These are phyloP conservation scores for Cutaneotrichosporon dermatis DNA, from an alignment of 1,284 basidiomycete species.

Conservation along the genomic window DNA sequence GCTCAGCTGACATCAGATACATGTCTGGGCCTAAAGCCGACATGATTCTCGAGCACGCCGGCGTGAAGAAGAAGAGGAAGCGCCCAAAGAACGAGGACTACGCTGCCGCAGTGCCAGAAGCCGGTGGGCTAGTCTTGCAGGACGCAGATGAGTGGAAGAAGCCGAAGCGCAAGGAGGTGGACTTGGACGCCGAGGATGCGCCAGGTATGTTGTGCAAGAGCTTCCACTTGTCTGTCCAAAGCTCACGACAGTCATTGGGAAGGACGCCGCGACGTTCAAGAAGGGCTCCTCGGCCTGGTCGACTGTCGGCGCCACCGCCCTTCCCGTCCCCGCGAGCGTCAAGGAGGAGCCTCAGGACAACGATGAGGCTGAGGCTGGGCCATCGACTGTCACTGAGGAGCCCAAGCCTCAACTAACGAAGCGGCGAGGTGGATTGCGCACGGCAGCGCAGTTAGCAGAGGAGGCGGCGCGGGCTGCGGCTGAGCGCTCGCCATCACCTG, in stretches of 20 bases:
- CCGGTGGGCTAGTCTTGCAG: conserved; percentile 37
- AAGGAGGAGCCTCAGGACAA: conserved; percentile 28
- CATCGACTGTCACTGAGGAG: not conserved
- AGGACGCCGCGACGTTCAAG: conserved; percentile 39
- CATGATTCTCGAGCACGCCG: conserved; percentile 73
- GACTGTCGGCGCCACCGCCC: conserved; percentile 32
- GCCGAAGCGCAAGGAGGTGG: conserved; percentile 44
- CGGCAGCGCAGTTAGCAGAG: conserved; percentile 53
- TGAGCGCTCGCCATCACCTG: conserved; percentile 49
- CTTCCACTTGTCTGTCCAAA: too few relatives aligned
- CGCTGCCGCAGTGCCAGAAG: conserved; percentile 22
- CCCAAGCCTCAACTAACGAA: conserved; percentile 44
- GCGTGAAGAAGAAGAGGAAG: conserved; percentile 59
- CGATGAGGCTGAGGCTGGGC: conserved; percentile 5
- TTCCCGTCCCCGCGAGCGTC: conserved; percentile 25
- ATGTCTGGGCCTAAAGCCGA: conserved; percentile 97
- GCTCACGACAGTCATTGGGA: conserved; percentile 33
- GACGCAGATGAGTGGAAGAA: conserved; percentile 53
- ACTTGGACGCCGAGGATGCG: conserved; percentile 45
- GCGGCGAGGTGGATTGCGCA: conserved; percentile 67
- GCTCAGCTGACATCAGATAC: conserved; percentile 54
- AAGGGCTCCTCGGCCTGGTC: conserved; percentile 41
- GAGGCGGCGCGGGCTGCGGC: conserved; percentile 55
- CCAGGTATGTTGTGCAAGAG: too few relatives aligned
- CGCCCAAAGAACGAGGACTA: conserved; percentile 61